Base-by-base conservation (phyloP, 2,329 filamentous ascomycete genomes). In the Hymenoscyphus repandus region DNA sequence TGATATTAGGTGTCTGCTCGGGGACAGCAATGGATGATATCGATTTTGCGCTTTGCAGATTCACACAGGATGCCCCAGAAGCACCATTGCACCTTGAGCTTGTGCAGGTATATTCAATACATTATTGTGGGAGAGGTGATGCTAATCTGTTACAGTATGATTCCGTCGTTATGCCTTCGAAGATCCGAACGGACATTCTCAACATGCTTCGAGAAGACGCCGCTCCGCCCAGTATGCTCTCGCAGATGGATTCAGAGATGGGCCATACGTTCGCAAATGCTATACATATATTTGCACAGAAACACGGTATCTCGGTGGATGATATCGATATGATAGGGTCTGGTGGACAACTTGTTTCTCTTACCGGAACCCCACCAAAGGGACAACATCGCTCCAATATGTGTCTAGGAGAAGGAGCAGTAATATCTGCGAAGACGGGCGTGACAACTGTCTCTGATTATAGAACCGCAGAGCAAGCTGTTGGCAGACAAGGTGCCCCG, bases 401-500 rank as follows among this genome's bases (percentile, higher is more conserved):
- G 60, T 66, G 64, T 46, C 45, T 66, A 11, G 63, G 64, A 41
- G 64, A 66, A 54, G 64, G 64, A 32, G 58, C 63, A 17, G 61
- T 66, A 5, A 66, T 66, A 50, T 62, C 62, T n/a, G 64, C 64
- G 17, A 65, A 64, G 47, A 66, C 64, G 2, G 64, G 64, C 7
- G 55, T 66, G 6, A 66, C 64, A 27, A 66, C 64, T 0, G 64
- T 66, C 43, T 64, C 63, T 1, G 64, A 66, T 52, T 66, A 64
- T 52, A 54, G 64, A 42, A 65, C 63, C 6, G 61, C 64, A 46
- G 64, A 66, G 40, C 64, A 66, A 55, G 63, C 64, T 31, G 62
- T 66, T n/a, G 64, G 64, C 2, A 58, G 63, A 55, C 63, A 64
- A 55, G 64, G 64, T 11, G 63, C 63, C 10, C 62, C 62, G 31